Evolutionary conservation across 2,329 filamentous ascomycete species (phyloP), one percentile per base, ranked within the genome.

Genomic region (Microcyclosporella mali): DNA sequence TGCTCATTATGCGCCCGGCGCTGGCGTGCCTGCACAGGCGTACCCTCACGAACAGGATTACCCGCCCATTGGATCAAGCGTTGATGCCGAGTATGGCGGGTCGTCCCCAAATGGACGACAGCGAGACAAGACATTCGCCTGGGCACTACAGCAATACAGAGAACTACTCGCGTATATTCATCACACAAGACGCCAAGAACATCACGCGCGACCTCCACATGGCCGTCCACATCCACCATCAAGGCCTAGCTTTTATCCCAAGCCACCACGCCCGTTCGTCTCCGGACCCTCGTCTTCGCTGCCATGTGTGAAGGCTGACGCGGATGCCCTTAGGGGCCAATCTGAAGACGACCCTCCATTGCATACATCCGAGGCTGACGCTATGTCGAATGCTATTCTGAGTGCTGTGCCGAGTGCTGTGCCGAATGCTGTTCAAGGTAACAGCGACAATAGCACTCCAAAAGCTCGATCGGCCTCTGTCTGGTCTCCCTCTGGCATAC

Each of bases 161-260:
- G 69, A 74, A 41, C 62, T 73, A 12, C 61, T 74, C 33, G 70
- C 62, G 33, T 72, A 66, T 53, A 62, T 73, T 4, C 69, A 73
- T 45, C 67, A 69, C 18, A 69, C 67, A 3, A 58, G 68, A 14
- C 69, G 67, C 37, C 56, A 61, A 19, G 64, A 62, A 43, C 57
- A 65, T 19, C 62, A 66, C 8, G 47, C 56, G 52, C 45, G 61
- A 51, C 42, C 72, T 43, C 55, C 60, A 7, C 66, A 69, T 41
- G 66, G 65, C 17, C 56, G 56, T 16, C 65, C 68, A 16, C 69
- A 70, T 30, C 58, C 68, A 11, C 49, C 67, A 17, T 55, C 68
- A 33, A 74, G 77, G 52, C 77, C 77, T 2, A 73, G 70, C 46
- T 79, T 81, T 38, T 82, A 77, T 43, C 78, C 78, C 0, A 79